Evolutionary conservation across 805 yeast genomes (phyloP), one percentile per base, ranked within the genome.

Genomic region (Zygotorulaspora sp.): DNA sequence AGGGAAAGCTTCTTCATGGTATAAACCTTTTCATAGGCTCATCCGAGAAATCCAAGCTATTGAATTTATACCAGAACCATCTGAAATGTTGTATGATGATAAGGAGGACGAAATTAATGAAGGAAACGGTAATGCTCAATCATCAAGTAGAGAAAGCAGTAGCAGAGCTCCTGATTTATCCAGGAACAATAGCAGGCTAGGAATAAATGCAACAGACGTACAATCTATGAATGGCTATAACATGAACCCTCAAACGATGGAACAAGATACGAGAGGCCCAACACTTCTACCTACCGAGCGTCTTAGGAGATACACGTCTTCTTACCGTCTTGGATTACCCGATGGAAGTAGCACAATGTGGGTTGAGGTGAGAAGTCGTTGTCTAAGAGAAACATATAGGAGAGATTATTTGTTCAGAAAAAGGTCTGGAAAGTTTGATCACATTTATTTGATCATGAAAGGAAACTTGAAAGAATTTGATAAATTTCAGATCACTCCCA

Each of bases 1-100:
- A 22, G 62, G 62, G 8, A 58, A 52, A 36, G 32, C 55, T 2
- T 41, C 33, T n/a, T 44, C 48, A n/a, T 57, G 62, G 56, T 52
- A 52, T 30, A 51, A 45, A 21, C 62, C 62, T n/a, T 52, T 51
- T 35, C 47, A 53, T 36, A 49, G 47, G 21, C 20, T 48, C n/a
- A 23, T 53, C 5, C 44, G 50, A 25, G 50, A 49, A 19, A 45
- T 43, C 11, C 36, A 44, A 23, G 32, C 45, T 5, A 41, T 58
- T 19, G 58, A 56, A 32, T 57, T 44, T 36, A 57, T 58, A 9
- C 63, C 63, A 2, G 29, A 37, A 7, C 38, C 49, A 3, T 41
- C 47, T 14, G 56, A 54, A 23, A 23, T 49, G 2, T 38, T 44
- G 8, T 52, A 50, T 29, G 46, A 44, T 10, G 38, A 39, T 2